Evolutionary conservation across 2,329 filamentous ascomycete genomes (phyloP), one percentile per base, ranked within the genome.

Genomic region (Colletotrichum tanaceti): DNA sequence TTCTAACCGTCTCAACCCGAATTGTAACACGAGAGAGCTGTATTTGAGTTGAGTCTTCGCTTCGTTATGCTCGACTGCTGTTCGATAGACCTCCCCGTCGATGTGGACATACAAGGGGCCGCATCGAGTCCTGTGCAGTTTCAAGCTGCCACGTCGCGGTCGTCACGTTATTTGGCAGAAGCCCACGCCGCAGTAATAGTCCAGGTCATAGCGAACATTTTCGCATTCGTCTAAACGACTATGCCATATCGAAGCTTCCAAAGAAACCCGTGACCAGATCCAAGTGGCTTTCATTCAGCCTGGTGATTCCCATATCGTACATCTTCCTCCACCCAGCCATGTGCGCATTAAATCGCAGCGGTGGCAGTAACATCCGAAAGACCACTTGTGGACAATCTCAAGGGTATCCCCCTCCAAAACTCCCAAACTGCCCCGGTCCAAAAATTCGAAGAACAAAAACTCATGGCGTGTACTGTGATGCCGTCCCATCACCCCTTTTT

Each of bases 381-480:
- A 22, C 20, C 28, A 49, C 32, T 35, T 10, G 32, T 49, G 28
- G n/a, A 13, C 57, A 59, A 28, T 59, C 35, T 59, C 43, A 39
- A 59, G 57, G 57, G 57, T 59, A 59, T 59, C 20, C 20, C 20
- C 44, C n/a, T 3, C 18, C 24, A 14, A 39, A 49, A 49, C 57
- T 49, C 57, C 55, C n/a, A 7, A 18, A 38, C 10, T 28, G n/a
- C 18, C 5, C 32, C 7, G 38, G 18, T 35, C 43, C 28, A 39
- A 18, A 28, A 24, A 24, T 18, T 5, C 14, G 11, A 39, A 18
- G 3, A 16, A 11, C 28, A 54, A 50, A 46, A 50, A 39, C 22
- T 24, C 35, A 39, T 39, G 43, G 46, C 54, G 62, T 66, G 50
- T 69, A 41, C 66, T 69, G 62, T 69, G 53, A 22, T 59, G 43